phyloP scores from a whole-genome alignment of 1,139 yeast genomes.

The Casaregolazyma suthepensis region DNA sequence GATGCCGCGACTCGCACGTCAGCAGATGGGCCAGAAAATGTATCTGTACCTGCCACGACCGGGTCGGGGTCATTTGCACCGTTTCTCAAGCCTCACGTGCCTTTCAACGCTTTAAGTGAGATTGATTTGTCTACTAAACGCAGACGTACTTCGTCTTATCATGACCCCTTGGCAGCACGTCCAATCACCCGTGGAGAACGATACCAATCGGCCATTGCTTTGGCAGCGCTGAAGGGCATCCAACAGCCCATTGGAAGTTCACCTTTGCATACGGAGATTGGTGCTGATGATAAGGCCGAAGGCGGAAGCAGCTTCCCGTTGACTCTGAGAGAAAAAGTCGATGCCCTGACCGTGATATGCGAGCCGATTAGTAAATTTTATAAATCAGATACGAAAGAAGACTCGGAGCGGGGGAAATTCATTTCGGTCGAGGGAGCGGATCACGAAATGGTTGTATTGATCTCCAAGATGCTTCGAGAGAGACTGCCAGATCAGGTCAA shows the following conservation, averaged over 20 bases:
- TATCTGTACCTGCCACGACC: not conserved
- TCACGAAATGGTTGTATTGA: constrained; percentile 16
- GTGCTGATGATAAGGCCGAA: not conserved
- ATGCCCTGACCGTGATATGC: constrained; percentile 23
- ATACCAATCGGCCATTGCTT: constrained; percentile 23
- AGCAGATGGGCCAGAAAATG: not conserved
- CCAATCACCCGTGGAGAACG: constrained; percentile 19
- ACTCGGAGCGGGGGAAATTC: constrained; percentile 12
- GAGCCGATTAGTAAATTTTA: constrained; percentile 16
- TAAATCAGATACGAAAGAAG: constrained; percentile 11
- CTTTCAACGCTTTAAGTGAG: constrained; percentile 13
- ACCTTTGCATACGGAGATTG: not conserved
- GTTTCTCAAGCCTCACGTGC: constrained; percentile 9
- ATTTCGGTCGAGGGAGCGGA: constrained; percentile 27
- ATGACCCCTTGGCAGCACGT: constrained; percentile 24
- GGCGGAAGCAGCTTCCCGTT: constrained; percentile 7
- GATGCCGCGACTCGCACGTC: not conserved
- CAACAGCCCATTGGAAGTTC: constrained; percentile 6
- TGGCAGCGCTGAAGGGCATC: constrained; percentile 14
- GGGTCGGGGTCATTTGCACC: not conserved
- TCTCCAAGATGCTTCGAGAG: constrained; percentile 15
- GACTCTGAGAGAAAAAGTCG: constrained; percentile 26
- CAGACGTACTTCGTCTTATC: constrained; percentile 28
- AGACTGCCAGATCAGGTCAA: constrained; percentile 13
- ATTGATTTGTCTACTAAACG: constrained; percentile 20